Evolutionary conservation across 148 eudicot species (phyloP).

Genomic region (Rhododendron williamsianum): DNA sequence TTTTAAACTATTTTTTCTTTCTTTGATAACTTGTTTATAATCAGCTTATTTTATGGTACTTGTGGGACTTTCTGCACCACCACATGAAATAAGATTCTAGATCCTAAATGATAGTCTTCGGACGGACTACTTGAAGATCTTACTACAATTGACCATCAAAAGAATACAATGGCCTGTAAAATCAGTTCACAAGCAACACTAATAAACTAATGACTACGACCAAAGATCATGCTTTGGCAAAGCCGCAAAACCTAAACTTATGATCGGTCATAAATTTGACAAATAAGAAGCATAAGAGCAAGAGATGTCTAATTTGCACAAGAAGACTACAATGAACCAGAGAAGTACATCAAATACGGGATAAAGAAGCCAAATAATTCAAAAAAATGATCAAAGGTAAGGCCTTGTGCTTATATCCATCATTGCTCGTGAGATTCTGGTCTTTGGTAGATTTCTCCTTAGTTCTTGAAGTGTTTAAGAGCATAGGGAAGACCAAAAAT

Average conservation of each 20-base stretch:
- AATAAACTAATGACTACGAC: not conserved
- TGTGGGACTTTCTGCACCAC: conserved; percentile 7
- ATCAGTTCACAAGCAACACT: not conserved
- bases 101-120: not conserved
- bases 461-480: not conserved
- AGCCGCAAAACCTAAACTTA: not conserved
- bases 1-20: conserved; percentile 7
- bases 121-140: not conserved
- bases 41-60: not conserved
- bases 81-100: not conserved
- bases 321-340: not conserved
- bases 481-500: not conserved
- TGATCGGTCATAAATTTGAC: not conserved
- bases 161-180: not conserved
- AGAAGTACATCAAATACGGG: not conserved
- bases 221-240: not conserved
- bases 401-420: not conserved
- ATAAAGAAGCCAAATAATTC: not conserved
- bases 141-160: not conserved
- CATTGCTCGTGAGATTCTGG: not conserved
- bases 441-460: not conserved
- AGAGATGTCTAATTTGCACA: not conserved
- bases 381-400: not conserved
- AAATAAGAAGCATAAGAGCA: not conserved
- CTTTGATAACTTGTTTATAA: not conserved